Percentiles rank a stretch among this genome's conserved stretches.
These are phyloP conservation scores for Oemleria cerasiformis DNA, from an alignment of 306 rosid species.

Conservation along the genomic window DNA sequence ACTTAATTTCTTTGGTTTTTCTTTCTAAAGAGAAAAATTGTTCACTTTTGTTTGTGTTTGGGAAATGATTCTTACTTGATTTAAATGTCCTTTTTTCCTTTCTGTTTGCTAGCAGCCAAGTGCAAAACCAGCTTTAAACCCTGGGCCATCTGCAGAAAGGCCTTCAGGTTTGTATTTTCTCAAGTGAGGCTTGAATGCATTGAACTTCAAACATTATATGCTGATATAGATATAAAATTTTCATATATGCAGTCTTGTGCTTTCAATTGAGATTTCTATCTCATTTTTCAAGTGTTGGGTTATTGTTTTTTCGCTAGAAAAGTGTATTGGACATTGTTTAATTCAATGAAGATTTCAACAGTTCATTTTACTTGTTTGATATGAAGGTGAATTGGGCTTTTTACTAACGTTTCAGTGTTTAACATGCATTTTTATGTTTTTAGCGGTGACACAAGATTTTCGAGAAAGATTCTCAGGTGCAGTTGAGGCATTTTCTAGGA, in stretches of 20 bases:
- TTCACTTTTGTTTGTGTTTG: conserved; percentile 17
- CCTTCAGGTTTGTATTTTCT: conserved; percentile 65
- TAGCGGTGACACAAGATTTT: conserved; percentile 60
- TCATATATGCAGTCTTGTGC: neutral
- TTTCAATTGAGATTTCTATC: neutral
- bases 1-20: conserved; percentile 18
- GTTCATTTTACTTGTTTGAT: neutral
- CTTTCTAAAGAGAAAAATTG: conserved; percentile 9
- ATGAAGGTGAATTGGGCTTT: neutral
- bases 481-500: conserved; percentile 87
- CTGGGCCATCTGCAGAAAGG: conserved; percentile 67
- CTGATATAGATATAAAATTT: conserved; percentile 2
- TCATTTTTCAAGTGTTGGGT: neutral
- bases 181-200: conserved; percentile 24
- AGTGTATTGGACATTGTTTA: neutral
- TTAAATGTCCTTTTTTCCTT: conserved; percentile 19
- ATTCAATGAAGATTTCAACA: neutral
- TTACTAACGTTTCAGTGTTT: conserved; percentile 9
- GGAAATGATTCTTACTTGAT: conserved; percentile 24
- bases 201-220: neutral
- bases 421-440: conserved; percentile 1
- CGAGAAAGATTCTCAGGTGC: conserved; percentile 84
- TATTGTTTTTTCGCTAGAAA: neutral
- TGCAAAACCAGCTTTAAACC: conserved; percentile 64
- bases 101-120: conserved; percentile 41